Evolutionary conservation across 345 rosid species (phyloP).

Genomic region (Citrus sp.): DNA sequence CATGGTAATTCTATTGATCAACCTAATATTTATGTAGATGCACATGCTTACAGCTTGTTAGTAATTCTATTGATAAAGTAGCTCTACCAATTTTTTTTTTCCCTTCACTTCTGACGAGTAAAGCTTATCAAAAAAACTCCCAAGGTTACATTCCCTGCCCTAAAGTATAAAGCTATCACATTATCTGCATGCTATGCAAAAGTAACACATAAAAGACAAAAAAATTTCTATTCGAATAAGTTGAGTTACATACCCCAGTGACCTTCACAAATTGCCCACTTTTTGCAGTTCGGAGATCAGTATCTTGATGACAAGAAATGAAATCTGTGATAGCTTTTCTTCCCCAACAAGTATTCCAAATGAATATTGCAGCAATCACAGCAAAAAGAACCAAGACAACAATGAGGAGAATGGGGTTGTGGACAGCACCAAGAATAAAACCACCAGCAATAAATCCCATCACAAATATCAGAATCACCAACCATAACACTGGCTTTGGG

Average conservation of each 20-base stretch:
- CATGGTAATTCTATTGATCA: too few relatives aligned
- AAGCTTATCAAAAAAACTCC: not conserved
- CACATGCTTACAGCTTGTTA: not conserved
- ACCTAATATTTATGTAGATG: not conserved
- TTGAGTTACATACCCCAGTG: conserved; percentile 73
- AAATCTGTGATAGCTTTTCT: conserved; percentile 66
- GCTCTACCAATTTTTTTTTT: not conserved
- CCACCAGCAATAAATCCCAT: conserved; percentile 90
- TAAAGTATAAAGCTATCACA: not conserved
- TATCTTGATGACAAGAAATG: conserved; percentile 72
- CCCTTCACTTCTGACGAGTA: not conserved
- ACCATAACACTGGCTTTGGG: conserved; percentile 72
- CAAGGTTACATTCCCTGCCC: not conserved
- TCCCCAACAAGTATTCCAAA: conserved; percentile 86
- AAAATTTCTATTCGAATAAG: not conserved
- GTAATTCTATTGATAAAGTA: not conserved
- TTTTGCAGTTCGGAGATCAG: conserved; percentile 92
- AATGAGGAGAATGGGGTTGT: conserved; percentile 71
- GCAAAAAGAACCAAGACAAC: conserved; percentile 71
- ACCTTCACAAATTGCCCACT: conserved; percentile 94
- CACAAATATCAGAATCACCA: conserved; percentile 58
- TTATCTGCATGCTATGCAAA: not conserved
- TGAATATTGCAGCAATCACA: conserved; percentile 57
- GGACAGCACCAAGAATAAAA: conserved; percentile 84
- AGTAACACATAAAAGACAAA: not conserved